A percentile compares a stretch with the other conserved stretches of the same genome.
phyloP scores from a whole-genome alignment of 805 yeast species.

The Kuraishia capsulata region DNA sequence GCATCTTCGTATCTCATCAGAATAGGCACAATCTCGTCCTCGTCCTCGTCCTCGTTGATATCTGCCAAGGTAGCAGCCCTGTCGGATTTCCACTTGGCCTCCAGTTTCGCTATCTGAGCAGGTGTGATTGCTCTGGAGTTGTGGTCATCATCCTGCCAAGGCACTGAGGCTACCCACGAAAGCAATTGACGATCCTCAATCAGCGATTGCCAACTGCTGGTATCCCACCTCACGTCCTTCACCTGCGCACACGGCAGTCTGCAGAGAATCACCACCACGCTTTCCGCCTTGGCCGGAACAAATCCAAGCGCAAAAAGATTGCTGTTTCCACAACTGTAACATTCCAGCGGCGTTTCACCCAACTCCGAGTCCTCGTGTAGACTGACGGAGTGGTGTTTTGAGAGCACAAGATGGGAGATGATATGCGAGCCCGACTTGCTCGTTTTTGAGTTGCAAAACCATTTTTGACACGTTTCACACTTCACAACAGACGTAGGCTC shows the following conservation, averaged over 20 bases:
- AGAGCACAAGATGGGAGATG: conserved; percentile 72
- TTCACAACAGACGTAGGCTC: conserved; percentile 57
- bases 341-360: conserved; percentile 83
- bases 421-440: conserved; percentile 61
- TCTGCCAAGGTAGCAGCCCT: conserved; percentile 61
- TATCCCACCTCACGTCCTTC: conserved; percentile 78
- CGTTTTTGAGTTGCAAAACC: conserved; percentile 81
- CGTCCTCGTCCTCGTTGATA: conserved; percentile 41
- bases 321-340: conserved; percentile 81
- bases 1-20: conserved; percentile 75
- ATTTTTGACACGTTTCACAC: conserved; percentile 68
- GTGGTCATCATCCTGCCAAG: conserved; percentile 57
- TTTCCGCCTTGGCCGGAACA: conserved; percentile 78
- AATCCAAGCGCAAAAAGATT: conserved; percentile 79
- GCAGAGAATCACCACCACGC: conserved; percentile 80
- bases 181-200: conserved; percentile 73
- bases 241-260: conserved; percentile 81
- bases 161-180: conserved; percentile 65
- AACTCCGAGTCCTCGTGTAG: conserved; percentile 74
- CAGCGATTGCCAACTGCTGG: conserved; percentile 78
- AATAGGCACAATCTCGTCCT: conserved; percentile 59
- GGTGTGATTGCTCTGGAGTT: conserved; percentile 47
- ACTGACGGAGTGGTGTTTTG: conserved; percentile 67
- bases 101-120: conserved; percentile 62
- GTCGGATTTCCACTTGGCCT: conserved; percentile 73